A percentile compares a stretch with the other conserved stretches of the same genome.
Evolutionary conservation across 345 rosid genomes (phyloP).

Genomic region (Ailanthus altissimus): DNA sequence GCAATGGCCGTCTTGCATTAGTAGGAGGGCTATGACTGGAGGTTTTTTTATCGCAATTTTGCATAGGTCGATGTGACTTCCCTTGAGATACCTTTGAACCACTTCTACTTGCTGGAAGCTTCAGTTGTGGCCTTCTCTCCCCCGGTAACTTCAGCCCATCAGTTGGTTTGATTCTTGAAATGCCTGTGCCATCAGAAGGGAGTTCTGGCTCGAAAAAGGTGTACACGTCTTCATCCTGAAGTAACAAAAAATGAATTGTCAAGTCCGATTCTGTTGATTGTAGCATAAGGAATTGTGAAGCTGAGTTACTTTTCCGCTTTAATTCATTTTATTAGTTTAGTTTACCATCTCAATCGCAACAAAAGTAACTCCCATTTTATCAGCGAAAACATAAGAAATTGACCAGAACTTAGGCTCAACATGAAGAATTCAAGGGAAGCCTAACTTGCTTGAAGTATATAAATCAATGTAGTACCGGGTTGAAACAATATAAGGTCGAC

Average conservation of each 20-base stretch:
- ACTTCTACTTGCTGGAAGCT: slow-evolving; percentile 61
- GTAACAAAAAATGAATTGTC: not conserved
- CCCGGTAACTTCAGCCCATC: slow-evolving; percentile 59
- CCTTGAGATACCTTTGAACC: slow-evolving; percentile 64
- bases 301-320: not conserved
- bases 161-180: slow-evolving; percentile 56
- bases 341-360: not conserved
- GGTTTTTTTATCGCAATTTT: slow-evolving; percentile 50
- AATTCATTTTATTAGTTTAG: too few relatives aligned
- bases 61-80: slow-evolving; percentile 57
- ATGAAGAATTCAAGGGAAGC: too few relatives aligned
- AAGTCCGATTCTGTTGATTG: not conserved
- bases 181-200: slow-evolving; percentile 58
- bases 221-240: slow-evolving; percentile 97
- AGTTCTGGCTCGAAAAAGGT: slow-evolving; percentile 97
- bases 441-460: too few relatives aligned
- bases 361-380: not conserved
- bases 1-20: slow-evolving; percentile 55
- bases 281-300: not conserved
- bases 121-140: slow-evolving; percentile 58
- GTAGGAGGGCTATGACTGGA: slow-evolving; percentile 44
- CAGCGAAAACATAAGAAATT: too few relatives aligned
- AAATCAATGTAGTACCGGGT: too few relatives aligned
- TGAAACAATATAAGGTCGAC: too few relatives aligned
- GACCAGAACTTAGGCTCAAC: not conserved